Base-by-base conservation (phyloP, 441 rosid genomes). In the Capsella rubella region DNA sequence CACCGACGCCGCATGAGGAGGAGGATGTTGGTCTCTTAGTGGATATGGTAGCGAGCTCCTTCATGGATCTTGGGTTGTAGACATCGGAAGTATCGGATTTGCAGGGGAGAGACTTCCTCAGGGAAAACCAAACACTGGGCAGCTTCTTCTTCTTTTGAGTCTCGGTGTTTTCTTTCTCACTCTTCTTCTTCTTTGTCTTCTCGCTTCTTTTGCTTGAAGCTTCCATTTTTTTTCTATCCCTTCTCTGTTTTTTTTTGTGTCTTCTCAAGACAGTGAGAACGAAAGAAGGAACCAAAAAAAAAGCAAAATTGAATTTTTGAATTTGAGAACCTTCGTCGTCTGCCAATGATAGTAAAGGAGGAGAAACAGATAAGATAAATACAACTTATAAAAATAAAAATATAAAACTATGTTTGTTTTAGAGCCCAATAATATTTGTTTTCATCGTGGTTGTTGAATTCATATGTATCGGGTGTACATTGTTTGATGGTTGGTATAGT, bases 111-210 rank as follows among this genome's bases (percentile, higher is more conserved):
- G 98, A 90, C 72, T 75, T 91, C 88, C 87, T 94, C 78, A 94
- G 75, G 37, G 98, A 87, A 35, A 89, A 89, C 98, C 97, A 94
- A 72, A 90, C 97, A 62, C 82, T 90, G 69, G 95, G 96, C 82
- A 90, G 67, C 39, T 67, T 73, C 45, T 74, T 74, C 4, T 35
- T 73, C 21, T 43, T 37, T 9, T 49, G 43, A 58, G 25, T 18
- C 1, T 82, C 47, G 47, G 51, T 47, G 25, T 47, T 11, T 68
- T 64, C 60, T 43, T 16, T 43, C 47, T 35, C 32, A 6, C 18
- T 49, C 6, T 35, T 56, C 37, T 43, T 53, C 6, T 47, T 50
- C 35, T 68, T 54, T 18, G 25, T 46, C 63, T 50, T 75, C 8
- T 64, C 34, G 39, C 39, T 70, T 71, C 60, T 70, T 69, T 25